phyloP scores from a whole-genome alignment of 2,329 filamentous ascomycete species.

The Nigrospora oryzae region DNA sequence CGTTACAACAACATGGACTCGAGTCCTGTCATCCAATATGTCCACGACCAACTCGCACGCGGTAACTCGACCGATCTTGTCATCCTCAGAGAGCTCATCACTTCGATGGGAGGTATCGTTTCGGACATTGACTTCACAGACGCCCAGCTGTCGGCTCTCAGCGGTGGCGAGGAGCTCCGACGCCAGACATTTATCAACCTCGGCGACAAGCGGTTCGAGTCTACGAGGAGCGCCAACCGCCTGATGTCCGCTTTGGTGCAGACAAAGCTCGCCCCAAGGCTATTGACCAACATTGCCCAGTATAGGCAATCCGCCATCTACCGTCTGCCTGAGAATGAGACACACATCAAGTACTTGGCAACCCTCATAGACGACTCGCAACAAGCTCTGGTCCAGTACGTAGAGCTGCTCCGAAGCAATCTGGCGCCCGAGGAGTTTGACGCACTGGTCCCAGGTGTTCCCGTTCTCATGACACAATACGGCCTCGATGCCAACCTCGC shows the following conservation, averaged over 20 bases:
- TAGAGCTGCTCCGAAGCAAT: constrained; percentile 80
- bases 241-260: constrained; percentile 73
- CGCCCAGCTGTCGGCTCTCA: constrained; percentile 77
- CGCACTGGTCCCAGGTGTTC: constrained; percentile 64
- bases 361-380: constrained; percentile 88
- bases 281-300: constrained; percentile 86
- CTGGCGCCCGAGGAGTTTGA: constrained; percentile 71
- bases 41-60: constrained; percentile 71
- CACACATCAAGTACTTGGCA: constrained; percentile 81
- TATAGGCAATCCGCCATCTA: constrained; percentile 83
- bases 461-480: constrained; percentile 66
- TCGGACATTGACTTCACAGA: constrained; percentile 85
- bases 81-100: constrained; percentile 82
- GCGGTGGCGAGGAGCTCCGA: constrained; percentile 72
- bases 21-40: constrained; percentile 80
- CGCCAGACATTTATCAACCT: constrained; percentile 73
- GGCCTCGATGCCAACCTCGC: constrained; percentile 74
- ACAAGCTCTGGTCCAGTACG: constrained; percentile 74
- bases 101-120: constrained; percentile 88
- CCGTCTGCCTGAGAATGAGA: constrained; percentile 59
- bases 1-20: constrained; percentile 79
- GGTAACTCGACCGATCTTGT: constrained; percentile 88
- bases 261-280: constrained; percentile 67
- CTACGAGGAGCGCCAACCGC: constrained; percentile 65
- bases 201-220: constrained; percentile 74